These are phyloP conservation scores for Coemansia sp. DNA, from an alignment of 192 early-diverging fungal species.

Conservation along the genomic window DNA sequence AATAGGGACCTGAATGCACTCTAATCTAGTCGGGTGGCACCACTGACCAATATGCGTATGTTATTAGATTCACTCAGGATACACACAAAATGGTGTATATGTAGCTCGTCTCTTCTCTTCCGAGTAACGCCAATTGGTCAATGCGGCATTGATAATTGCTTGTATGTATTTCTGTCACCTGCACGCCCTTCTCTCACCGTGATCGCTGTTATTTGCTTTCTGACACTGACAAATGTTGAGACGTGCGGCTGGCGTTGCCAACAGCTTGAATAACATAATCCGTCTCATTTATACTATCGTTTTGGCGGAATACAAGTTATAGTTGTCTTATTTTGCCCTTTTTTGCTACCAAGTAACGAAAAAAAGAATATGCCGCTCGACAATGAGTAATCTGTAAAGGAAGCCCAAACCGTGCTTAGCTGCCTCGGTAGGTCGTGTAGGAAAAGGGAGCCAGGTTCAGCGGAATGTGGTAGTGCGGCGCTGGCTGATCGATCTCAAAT, in stretches of 20 bases:
- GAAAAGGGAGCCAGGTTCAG: conserved; percentile 84
- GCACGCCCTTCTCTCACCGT: too few species aligned
- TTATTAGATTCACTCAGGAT: neutral
- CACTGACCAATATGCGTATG: neutral
- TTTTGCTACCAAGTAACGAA: neutral
- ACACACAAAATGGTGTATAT: neutral
- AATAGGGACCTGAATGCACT: neutral
- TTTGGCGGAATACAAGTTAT: too few species aligned
- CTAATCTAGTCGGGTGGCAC: neutral
- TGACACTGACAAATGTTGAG: neutral
- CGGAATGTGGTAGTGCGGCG: conserved; percentile 90
- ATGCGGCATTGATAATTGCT: neutral
- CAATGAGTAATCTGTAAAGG: too few species aligned
- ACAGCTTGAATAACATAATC: neutral
- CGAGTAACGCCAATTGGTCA: neutral
- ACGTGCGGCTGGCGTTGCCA: neutral
- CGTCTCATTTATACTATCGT: neutral
- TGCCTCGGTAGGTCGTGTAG: conserved; percentile 90
- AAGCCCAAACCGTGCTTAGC: conserved; percentile 60
- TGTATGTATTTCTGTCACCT: neutral
- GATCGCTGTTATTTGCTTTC: too few species aligned
- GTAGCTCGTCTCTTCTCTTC: conserved; percentile 3
- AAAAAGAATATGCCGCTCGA: too few species aligned
- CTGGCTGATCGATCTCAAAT: conserved; percentile 67
- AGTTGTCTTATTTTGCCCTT: neutral